Conservation (phyloP, 495 filamentous ascomycete species). For the Hyaloscypha variabilis region DNA sequence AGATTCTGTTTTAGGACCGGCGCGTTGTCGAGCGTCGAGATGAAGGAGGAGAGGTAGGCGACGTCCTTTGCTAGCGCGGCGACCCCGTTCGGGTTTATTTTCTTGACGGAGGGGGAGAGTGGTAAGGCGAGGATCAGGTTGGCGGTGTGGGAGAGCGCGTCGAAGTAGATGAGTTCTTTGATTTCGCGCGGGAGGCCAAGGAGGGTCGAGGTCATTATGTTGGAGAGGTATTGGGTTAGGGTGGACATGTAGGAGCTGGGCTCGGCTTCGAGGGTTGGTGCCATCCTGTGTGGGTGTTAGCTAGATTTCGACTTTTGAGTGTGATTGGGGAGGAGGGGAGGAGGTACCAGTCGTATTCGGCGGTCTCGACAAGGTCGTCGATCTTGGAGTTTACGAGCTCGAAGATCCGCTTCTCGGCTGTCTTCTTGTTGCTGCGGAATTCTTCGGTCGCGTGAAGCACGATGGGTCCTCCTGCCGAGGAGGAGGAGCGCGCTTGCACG, state of each 20-base stretch:
- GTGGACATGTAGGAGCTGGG: slow-evolving; percentile 94
- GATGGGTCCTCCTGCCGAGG: slow-evolving; percentile 73
- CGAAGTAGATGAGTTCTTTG: slow-evolving; percentile 97
- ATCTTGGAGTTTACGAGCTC: slow-evolving; percentile 99
- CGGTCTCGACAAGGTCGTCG: slow-evolving; percentile 93
- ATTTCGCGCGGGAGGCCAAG: slow-evolving; percentile 91
- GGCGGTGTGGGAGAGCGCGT: slow-evolving; percentile 88
- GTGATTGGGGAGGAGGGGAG: background rate
- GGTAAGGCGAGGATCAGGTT: slow-evolving; percentile 87
- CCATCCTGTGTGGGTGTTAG: slow-evolving; percentile 49
- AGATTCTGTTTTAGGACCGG: slow-evolving; percentile 82
- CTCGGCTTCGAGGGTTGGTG: slow-evolving; percentile 62
- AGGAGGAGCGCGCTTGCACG: slow-evolving; percentile 76
- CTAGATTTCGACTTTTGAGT: background rate
- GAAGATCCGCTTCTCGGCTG: slow-evolving; percentile 95
- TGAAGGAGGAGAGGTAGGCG: slow-evolving; percentile 79
- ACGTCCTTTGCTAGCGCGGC: slow-evolving; percentile 80
- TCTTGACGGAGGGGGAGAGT: slow-evolving; percentile 74
- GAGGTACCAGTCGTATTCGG: slow-evolving; percentile 88
- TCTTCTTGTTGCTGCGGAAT: slow-evolving; percentile 90
- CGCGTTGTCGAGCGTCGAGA: slow-evolving; percentile 75
- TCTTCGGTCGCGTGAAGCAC: slow-evolving; percentile 78
- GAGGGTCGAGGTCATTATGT: slow-evolving; percentile 94
- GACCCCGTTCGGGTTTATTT: slow-evolving; percentile 87
- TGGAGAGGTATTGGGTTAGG: slow-evolving; percentile 87